These are phyloP conservation scores for Dioscorea dumetorum DNA, from an alignment of 106 monocot species.

Conservation along the genomic window DNA sequence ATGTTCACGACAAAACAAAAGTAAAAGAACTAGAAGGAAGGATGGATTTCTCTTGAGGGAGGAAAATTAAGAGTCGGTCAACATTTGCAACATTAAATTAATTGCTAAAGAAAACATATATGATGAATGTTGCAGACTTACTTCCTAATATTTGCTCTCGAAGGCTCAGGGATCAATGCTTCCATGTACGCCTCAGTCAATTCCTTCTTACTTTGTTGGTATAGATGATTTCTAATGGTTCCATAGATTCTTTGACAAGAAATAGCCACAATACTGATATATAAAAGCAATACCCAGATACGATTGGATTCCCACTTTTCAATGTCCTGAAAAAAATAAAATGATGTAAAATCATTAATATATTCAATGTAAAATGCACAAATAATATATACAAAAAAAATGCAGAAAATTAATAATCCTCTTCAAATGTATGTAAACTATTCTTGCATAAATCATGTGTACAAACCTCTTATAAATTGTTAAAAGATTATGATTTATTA, in stretches of 20 bases:
- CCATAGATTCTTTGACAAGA: slow-evolving; percentile 35
- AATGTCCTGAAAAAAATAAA: slow-evolving; percentile 32
- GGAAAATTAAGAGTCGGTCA: too few species aligned
- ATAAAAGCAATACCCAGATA: slow-evolving; percentile 53
- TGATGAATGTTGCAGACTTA: slow-evolving; percentile 10
- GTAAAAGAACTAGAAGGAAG: too few species aligned
- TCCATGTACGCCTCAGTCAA: slow-evolving; percentile 83
- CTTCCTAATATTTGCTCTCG: slow-evolving; percentile 70
- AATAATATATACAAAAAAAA: neutral
- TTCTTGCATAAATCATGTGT: neutral
- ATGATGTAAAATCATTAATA: neutral
- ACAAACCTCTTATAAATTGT: neutral
- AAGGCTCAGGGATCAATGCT: slow-evolving; percentile 81
- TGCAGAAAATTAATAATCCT: neutral
- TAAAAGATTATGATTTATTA: neutral
- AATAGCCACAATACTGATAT: slow-evolving; percentile 31
- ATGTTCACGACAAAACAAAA: too few species aligned
- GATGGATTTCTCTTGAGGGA: too few species aligned
- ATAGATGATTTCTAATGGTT: slow-evolving; percentile 20
- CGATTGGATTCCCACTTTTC: slow-evolving; percentile 66
- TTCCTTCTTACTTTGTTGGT: slow-evolving; percentile 39
- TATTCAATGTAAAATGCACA: too few species aligned
- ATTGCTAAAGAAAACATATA: neutral
- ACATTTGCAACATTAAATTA: too few species aligned
- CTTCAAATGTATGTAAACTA: neutral